These are phyloP conservation scores for Candida awuae DNA, from an alignment of 805 yeast genomes.

Conservation along the genomic window DNA sequence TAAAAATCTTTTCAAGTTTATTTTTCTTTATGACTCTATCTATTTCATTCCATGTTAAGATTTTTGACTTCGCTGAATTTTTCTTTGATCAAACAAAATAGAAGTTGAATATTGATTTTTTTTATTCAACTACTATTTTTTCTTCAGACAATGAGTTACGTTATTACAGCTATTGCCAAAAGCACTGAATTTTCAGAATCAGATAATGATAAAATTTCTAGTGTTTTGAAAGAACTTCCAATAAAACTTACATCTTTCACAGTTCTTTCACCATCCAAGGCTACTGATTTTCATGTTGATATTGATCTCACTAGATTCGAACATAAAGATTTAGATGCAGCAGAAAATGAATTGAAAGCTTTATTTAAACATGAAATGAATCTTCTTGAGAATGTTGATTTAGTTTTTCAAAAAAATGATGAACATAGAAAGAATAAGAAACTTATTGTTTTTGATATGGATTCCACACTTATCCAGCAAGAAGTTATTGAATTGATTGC, in stretches of 20 bases:
- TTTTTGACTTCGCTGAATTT: too few relatives aligned
- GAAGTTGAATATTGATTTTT: too few relatives aligned
- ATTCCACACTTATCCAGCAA: slow-evolving; percentile 89
- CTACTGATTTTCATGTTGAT: slow-evolving; percentile 31
- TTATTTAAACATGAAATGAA: slow-evolving; percentile 18
- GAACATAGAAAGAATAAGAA: slow-evolving; percentile 34
- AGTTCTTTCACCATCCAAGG: slow-evolving; percentile 30
- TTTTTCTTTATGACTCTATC: too few relatives aligned
- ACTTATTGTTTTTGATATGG: slow-evolving; percentile 92
- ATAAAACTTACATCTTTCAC: slow-evolving; percentile 23
- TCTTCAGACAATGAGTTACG: slow-evolving; percentile 18
- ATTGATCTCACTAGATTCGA: slow-evolving; percentile 16
- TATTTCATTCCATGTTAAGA: too few relatives aligned
- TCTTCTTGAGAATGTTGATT: slow-evolving; percentile 28
- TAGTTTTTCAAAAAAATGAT: slow-evolving; percentile 34
- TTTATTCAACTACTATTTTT: slow-evolving; percentile 1
- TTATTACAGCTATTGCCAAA: slow-evolving; percentile 27
- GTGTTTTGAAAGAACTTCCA: slow-evolving; percentile 25
- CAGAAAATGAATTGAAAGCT: slow-evolving; percentile 14
- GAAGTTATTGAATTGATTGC: slow-evolving; percentile 97
- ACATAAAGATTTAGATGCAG: slow-evolving; percentile 2
- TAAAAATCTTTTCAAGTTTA: too few relatives aligned
- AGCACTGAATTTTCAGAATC: slow-evolving; percentile 17
- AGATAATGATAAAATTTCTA: slow-evolving; percentile 19
- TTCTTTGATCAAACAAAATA: too few relatives aligned